These are phyloP conservation scores for Alternaria sp. DNA, from an alignment of 2,329 filamentous ascomycete genomes.

Conservation along the genomic window DNA sequence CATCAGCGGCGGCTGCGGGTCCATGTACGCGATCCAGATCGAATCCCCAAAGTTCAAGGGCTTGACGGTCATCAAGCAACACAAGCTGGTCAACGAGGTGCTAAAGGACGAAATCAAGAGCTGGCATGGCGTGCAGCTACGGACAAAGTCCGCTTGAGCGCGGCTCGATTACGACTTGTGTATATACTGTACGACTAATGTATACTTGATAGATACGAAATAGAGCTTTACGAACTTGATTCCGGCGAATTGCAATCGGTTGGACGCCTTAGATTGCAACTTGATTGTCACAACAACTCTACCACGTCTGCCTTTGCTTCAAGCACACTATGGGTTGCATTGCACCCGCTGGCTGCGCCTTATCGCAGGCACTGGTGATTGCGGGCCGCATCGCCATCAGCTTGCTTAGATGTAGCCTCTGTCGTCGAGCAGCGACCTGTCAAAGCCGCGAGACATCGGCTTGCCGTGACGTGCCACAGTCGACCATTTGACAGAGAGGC, in stretches of 20 bases:
- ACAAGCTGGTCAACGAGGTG: constrained; percentile 78
- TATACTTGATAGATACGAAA: constrained; percentile 1
- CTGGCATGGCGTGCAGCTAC: constrained; percentile 85
- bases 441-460: background rate
- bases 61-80: constrained; percentile 78
- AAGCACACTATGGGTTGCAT: background rate
- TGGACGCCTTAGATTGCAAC: background rate
- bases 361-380: background rate
- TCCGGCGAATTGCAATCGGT: background rate
- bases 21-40: constrained; percentile 87
- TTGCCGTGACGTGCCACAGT: background rate
- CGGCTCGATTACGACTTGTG: background rate
- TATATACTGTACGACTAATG: constrained; percentile 22
- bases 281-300: background rate
- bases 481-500: background rate
- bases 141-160: constrained; percentile 64
- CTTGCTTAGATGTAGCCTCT: background rate
- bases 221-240: background rate
- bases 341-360: background rate
- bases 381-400: background rate
- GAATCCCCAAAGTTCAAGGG: constrained; percentile 75
- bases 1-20: constrained; percentile 83
- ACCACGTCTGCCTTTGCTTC: background rate
- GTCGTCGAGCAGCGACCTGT: background rate
- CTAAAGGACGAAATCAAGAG: constrained; percentile 77